These are phyloP conservation scores for Tulasnella calospora DNA, from an alignment of 768 basidiomycete genomes.

Conservation along the genomic window DNA sequence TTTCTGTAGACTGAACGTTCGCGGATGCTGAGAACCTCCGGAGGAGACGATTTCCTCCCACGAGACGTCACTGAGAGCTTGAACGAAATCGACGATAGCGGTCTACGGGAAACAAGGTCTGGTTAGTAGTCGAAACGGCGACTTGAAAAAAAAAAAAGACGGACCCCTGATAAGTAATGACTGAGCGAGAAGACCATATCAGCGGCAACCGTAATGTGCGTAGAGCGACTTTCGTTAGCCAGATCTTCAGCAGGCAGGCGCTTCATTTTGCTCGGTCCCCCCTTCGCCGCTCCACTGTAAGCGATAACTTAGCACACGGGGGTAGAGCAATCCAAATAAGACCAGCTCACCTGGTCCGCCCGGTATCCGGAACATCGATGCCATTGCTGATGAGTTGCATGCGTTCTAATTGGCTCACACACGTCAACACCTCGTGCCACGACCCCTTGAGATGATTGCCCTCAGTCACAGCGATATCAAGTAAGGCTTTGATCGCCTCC, in stretches of 20 bases:
- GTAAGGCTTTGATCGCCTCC: conserved; percentile 92
- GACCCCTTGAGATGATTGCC: conserved; percentile 93
- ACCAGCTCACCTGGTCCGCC: conserved; percentile 69
- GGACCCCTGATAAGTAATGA: conserved; percentile 87
- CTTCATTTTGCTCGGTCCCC: conserved; percentile 26
- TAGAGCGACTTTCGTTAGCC: conserved; percentile 93
- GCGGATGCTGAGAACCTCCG: conserved; percentile 86
- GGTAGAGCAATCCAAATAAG: not conserved
- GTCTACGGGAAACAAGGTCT: conserved; percentile 47
- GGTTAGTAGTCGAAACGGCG: not conserved
- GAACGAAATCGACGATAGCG: conserved; percentile 96
- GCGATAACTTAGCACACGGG: conserved; percentile 27
- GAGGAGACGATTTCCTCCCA: conserved; percentile 99
- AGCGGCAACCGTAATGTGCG: conserved; percentile 96
- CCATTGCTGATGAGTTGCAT: conserved; percentile 97
- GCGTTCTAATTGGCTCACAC: conserved; percentile 96
- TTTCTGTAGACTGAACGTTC: conserved; percentile 95
- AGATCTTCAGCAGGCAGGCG: conserved; percentile 79
- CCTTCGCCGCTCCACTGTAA: conserved; percentile 47
- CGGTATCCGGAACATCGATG: conserved; percentile 72
- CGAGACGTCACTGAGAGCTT: conserved; percentile 91
- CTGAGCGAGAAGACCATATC: conserved; percentile 99
- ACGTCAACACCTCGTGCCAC: conserved; percentile 94
- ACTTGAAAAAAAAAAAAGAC: conserved; percentile 33
- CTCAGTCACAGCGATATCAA: conserved; percentile 94